Percentiles rank a stretch among this genome's conserved stretches.
These are phyloP conservation scores for Xylaria sp. DNA, from an alignment of 2,329 filamentous ascomycete genomes.

Conservation along the genomic window DNA sequence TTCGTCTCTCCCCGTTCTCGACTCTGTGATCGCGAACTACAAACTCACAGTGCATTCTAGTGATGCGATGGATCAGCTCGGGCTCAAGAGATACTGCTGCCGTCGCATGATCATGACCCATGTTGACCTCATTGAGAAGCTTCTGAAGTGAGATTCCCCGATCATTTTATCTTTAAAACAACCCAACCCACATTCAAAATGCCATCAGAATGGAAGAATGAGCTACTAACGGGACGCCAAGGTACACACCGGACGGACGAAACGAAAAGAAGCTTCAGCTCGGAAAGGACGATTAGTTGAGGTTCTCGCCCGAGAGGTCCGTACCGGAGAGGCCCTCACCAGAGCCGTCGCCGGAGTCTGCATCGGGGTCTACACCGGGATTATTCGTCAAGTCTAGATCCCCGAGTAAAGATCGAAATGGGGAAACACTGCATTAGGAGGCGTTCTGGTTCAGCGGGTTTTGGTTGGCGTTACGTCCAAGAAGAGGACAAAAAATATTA, in stretches of 20 bases:
- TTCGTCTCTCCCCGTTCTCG: slow-evolving; percentile 54
- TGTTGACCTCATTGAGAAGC: slow-evolving; percentile 97
- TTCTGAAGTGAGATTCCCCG: slow-evolving; percentile 74
- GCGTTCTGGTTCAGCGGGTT: slow-evolving; percentile 39
- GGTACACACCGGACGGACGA: slow-evolving; percentile 67
- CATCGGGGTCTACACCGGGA: too few species aligned
- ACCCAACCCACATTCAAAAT: not conserved
- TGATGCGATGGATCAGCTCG: slow-evolving; percentile 94
- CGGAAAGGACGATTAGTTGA: slow-evolving; percentile 34
- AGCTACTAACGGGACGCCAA: slow-evolving; percentile 39
- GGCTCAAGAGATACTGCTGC: slow-evolving; percentile 96
- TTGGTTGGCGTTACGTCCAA: slow-evolving; percentile 28
- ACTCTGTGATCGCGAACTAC: not conserved
- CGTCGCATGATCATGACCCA: slow-evolving; percentile 99
- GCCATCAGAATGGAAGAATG: not conserved
- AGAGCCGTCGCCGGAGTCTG: too few species aligned
- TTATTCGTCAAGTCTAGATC: too few species aligned
- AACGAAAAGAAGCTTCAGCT: slow-evolving; percentile 65
- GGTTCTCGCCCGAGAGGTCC: too few species aligned
- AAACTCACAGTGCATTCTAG: slow-evolving; percentile 55
- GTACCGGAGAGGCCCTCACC: too few species aligned
- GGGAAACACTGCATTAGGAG: slow-evolving; percentile 37
- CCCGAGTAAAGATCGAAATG: too few species aligned
- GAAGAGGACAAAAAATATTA: slow-evolving; percentile 5
- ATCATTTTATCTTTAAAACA: not conserved